Evolutionary conservation across 1,284 basidiomycete species (phyloP), one percentile per base, ranked within the genome.

Genomic region (Sporisorium iseilematis-ciliati): DNA sequence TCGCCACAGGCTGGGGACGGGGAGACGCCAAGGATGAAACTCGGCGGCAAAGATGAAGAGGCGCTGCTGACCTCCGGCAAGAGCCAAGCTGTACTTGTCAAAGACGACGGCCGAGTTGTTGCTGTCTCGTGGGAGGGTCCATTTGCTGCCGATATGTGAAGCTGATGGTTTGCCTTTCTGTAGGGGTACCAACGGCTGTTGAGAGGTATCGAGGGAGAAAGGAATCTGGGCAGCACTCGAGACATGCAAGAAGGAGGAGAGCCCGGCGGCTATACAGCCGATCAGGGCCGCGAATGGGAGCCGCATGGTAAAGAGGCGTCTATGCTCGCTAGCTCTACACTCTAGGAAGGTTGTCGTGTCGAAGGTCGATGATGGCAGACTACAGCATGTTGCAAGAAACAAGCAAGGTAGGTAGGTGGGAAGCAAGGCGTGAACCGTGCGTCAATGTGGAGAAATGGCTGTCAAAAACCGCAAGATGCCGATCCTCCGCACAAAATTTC

Each of bases 11-110:
- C 89, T 89, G 0, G 91, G 91, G 0, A 93, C 91, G 2, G 93
- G 93, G 2, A 93, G 86, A 21, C 93, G 89, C 86, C 91, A 94
- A 0, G 92, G 90, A 79, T 94, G 92, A 82, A 94, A 93, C 84
- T 94, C 93, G 49, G 65, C 68, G 6, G 68, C 64, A 41, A 71
- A 49, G 46, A 76, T 55, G 35, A 72, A 76, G 31, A 76, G 49
- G 3, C 68, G 48, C 61, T 67, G 57, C 25, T 64, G 59, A 21
- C 73, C 68, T 2, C 58, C 65, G 11, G 53, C 73, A 16, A 76
- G 51, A 10, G 68, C 68, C 16, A 72, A 31, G 54, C 73, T 76
- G 57, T 76, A 72, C 40, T 68, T 71, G 65, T 76, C 73, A 18
- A 61, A 71, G n/a, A 76, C 65, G 50, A 76, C 56, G 7, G 73